Evolutionary conservation across 2,329 filamentous ascomycete genomes (phyloP), one percentile per base, ranked within the genome.

Genomic region (Pseudogymnoascus sp.): DNA sequence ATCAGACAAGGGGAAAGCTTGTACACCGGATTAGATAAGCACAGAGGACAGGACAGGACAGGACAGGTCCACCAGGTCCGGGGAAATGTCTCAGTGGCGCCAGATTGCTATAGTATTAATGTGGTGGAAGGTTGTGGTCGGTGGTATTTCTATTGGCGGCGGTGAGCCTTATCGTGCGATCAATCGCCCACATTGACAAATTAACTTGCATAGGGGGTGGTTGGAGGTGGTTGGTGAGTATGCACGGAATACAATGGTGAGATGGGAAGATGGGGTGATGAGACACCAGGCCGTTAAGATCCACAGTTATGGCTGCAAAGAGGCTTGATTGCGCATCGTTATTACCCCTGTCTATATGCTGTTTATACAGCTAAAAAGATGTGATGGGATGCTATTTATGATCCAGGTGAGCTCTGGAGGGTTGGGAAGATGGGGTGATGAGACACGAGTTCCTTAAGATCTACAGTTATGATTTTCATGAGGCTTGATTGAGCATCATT

Each of bases 1-100:
- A 31, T 54, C 48, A 54, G 48, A 54, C 48, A 54, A 54, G 48
- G 48, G 48, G 48, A 54, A 54, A 54, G 48, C 48, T 54, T 54
- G 48, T 54, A 54, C 48, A 31, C 48, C 7, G 7, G 48, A 28
- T 54, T 54, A 54, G 31, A 25, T 54, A 54, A 54, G 48, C 48
- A 28, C 23, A 31, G 3, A 23, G 23, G 23, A n/a, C n/a, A n/a
- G n/a, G n/a, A n/a, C n/a, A n/a, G 2, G 4, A 23, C 23, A 23
- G 23, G 23, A 23, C 28, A 31, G 28, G 28, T 31, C 28, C 28
- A 31, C 28, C 28, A 31, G 48, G 48, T 31, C 45, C 16, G 48
- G 48, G 48, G 48, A 54, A 54, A 54, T 54, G 48, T 54, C 48
- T 54, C 48, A 54, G 6, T 54, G 48, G 25, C 7, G 28, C 10